Evolutionary conservation across 108 stramenopile species (phyloP).

Genomic region (Skeletonema marinoi): DNA sequence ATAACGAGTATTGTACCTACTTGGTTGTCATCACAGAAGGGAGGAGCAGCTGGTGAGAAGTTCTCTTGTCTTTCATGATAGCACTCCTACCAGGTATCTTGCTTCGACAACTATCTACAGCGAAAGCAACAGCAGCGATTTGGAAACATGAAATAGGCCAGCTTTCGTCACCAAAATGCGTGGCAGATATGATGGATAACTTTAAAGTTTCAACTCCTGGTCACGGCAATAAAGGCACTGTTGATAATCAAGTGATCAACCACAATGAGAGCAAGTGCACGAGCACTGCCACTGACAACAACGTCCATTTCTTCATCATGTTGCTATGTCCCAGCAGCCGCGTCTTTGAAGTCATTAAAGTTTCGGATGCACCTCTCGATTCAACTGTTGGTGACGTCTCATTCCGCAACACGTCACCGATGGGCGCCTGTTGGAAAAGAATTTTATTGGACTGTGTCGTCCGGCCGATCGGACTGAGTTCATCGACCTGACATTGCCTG

Average conservation of each 20-base stretch:
- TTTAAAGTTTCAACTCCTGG: background rate
- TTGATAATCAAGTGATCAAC: background rate
- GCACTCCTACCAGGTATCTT: background rate
- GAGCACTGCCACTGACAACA: background rate
- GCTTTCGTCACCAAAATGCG: background rate
- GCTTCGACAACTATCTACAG: background rate
- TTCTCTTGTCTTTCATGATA: slow-evolving; percentile 27
- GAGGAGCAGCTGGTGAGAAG: background rate
- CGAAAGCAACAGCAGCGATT: background rate
- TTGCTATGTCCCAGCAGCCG: too few relatives aligned
- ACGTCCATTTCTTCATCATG: slow-evolving; percentile 38
- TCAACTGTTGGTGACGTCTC: slow-evolving; percentile 30
- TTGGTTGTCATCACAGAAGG: too few relatives aligned
- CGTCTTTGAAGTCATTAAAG: slow-evolving; percentile 43
- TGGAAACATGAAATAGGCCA: background rate
- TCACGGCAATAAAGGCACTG: background rate
- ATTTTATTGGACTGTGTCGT: slow-evolving; percentile 36
- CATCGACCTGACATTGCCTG: slow-evolving; percentile 5
- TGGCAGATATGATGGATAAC: background rate
- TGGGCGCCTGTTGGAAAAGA: slow-evolving; percentile 21
- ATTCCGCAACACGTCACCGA: slow-evolving; percentile 32
- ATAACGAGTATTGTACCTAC: too few relatives aligned
- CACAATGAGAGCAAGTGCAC: background rate
- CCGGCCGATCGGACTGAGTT: slow-evolving; percentile 39
- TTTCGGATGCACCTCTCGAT: slow-evolving; percentile 8